Base-by-base conservation (phyloP, 2,329 filamentous ascomycete species). In the Penicillium occitanis region DNA sequence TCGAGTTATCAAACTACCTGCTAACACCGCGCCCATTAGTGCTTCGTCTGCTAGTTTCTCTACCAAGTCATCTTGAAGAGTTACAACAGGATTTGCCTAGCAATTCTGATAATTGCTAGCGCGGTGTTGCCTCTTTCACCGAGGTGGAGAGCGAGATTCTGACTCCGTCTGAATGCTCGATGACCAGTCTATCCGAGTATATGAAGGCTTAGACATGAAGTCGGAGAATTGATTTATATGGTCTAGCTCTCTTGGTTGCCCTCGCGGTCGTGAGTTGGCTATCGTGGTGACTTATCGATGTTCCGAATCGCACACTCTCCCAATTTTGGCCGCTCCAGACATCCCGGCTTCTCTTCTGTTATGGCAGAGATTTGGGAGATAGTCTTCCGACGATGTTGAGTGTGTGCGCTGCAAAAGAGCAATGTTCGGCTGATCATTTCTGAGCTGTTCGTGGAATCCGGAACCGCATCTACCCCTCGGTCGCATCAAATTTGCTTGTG, bases 401-500 rank as follows among this genome's bases (percentile, higher is more conserved):
- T 25, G 33, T 25, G 11, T 22, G 53, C 53, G 53, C 19, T 53
- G 30, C 33, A 13, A 25, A 33, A 37, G 53, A 14, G 33, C 53
- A 37, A 22, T 22, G 30, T 37, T 57, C 22, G 53, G n/a, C 7
- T 28, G 17, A 33, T n/a, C 1, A 37, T 61, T 48, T 30, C 30
- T 19, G 30, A 42, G 50, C 60, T 40, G 30, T 30, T 30, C 1
- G 8, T 50, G 33, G 46, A 28, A 17, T 37, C 3, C 30, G n/a
- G 30, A 37, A 48, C 28, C 60, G 14, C 1, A 33, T 22, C 53
- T 57, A 25, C 53, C 60, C 48, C 60, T 37, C 48, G 60, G 35
- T 51, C 30, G 30, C 58, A 44, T 28, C 60, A 37, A 50, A 62
- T 25, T 51, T 35, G 33, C 60, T 40, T 22, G 33, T 62, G 60